Conservation (phyloP, 2,329 filamentous ascomycete genomes). For the Metarhizium rileyi region DNA sequence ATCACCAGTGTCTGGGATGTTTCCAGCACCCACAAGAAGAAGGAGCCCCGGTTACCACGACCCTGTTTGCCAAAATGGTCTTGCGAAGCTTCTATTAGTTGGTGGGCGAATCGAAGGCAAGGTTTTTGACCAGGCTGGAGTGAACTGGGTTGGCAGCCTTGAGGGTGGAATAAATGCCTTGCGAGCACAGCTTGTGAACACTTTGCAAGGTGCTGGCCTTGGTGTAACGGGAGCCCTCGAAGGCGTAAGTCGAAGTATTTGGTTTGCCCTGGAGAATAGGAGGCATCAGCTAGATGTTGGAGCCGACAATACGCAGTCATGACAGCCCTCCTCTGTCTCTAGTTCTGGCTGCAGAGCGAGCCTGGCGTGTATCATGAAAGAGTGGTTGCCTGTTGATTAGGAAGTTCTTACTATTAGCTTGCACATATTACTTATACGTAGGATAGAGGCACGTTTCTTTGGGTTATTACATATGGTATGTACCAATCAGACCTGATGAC, state of each 20-base stretch:
- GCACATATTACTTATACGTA: background rate
- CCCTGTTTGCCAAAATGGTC: constrained; percentile 62
- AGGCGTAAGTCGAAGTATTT: constrained; percentile 69
- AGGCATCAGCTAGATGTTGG: constrained; percentile 67
- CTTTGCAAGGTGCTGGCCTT: constrained; percentile 73
- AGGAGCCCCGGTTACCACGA: constrained; percentile 78
- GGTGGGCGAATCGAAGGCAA: constrained; percentile 81
- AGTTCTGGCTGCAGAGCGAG: background rate
- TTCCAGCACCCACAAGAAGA: constrained; percentile 68
- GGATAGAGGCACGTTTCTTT: no score
- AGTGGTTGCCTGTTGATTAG: background rate
- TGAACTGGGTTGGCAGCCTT: constrained; percentile 61
- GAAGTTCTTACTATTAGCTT: background rate
- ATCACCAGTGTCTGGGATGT: constrained; percentile 58
- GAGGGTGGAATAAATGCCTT: constrained; percentile 73
- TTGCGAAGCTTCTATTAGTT: constrained; percentile 80
- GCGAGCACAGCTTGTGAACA: constrained; percentile 67
- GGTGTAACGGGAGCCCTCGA: constrained; percentile 72
- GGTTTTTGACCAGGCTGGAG: constrained; percentile 67
- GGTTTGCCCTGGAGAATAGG: constrained; percentile 78
- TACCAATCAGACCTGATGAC: no score
- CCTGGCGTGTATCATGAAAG: background rate
- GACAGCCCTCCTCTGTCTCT: background rate
- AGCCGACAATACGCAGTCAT: background rate
- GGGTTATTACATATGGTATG: no score